These are phyloP conservation scores for Nakaseomyces delphensis DNA, from an alignment of 1,139 yeast genomes.

Conservation along the genomic window DNA sequence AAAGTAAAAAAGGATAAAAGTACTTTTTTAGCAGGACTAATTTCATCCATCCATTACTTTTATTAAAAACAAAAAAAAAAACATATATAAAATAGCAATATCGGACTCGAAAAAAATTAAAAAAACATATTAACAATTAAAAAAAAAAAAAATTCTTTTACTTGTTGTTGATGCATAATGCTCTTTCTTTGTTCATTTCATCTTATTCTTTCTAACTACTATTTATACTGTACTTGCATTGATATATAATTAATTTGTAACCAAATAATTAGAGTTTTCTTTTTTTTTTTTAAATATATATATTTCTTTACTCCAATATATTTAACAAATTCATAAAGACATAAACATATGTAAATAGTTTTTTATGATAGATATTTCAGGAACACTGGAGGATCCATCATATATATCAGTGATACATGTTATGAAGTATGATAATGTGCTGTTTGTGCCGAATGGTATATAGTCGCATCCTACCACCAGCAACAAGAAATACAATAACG, in stretches of 20 bases:
- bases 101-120: constrained; percentile 1
- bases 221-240: neutral
- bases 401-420: constrained; percentile 21
- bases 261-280: neutral
- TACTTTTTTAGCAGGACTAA: neutral
- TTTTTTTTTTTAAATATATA: neutral
- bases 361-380: constrained; percentile 22
- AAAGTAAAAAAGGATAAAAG: no score
- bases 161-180: neutral
- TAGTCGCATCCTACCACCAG: constrained; percentile 19
- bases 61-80: neutral
- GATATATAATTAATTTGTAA: no score
- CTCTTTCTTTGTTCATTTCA: no score
- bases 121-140: neutral
- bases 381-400: constrained; percentile 18
- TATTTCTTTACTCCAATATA: neutral
- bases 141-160: neutral
- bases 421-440: constrained; percentile 12
- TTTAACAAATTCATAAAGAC: no score
- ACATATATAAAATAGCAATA: no score
- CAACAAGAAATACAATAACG: constrained; percentile 22
- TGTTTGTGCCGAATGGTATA: constrained; percentile 17
- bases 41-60: neutral
- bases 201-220: neutral
- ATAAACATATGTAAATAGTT: constrained; percentile 4